These are phyloP conservation scores for Letharia lupina DNA, from an alignment of 495 filamentous ascomycete genomes.

Conservation along the genomic window DNA sequence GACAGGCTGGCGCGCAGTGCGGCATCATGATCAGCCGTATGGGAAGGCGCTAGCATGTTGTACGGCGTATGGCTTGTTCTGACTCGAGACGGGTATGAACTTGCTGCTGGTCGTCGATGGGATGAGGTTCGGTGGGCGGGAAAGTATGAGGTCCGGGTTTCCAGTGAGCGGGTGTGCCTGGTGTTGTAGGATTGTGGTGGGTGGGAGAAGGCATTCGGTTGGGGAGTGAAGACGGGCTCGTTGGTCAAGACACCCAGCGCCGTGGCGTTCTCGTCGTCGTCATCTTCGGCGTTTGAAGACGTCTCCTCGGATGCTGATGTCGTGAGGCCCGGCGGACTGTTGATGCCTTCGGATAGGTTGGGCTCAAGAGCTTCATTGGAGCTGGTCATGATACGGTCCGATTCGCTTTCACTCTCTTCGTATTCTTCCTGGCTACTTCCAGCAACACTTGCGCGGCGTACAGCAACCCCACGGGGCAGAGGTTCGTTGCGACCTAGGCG, in stretches of 20 bases:
- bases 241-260: conserved; percentile 60
- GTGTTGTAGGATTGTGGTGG: conserved; percentile 39
- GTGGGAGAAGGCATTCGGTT: conserved; percentile 85
- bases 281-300: conserved; percentile 41
- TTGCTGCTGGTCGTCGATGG: conserved; percentile 18
- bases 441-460: conserved; percentile 36
- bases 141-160: conserved; percentile 30
- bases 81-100: conserved; percentile 27
- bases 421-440: conserved; percentile 87
- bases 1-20: conserved; percentile 86
- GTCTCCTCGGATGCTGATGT: conserved; percentile 26
- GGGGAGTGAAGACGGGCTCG: conserved; percentile 63
- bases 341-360: conserved; percentile 23
- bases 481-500: conserved; percentile 41
- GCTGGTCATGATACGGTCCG: conserved; percentile 73
- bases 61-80: conserved; percentile 40
- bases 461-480: conserved; percentile 12
- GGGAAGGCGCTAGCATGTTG: conserved; percentile 62
- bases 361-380: conserved; percentile 66
- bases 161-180: conserved; percentile 17
- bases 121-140: conserved; percentile 21
- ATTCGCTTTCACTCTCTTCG: conserved; percentile 77
- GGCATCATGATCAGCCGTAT: conserved; percentile 83
- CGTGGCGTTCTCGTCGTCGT: conserved; percentile 72
- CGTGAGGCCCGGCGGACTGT: conserved; percentile 21